Percentiles rank a stretch among this genome's conserved stretches.
phyloP scores from a whole-genome alignment of 805 yeast genomes.

The Schizosaccharomyces japonicus region DNA sequence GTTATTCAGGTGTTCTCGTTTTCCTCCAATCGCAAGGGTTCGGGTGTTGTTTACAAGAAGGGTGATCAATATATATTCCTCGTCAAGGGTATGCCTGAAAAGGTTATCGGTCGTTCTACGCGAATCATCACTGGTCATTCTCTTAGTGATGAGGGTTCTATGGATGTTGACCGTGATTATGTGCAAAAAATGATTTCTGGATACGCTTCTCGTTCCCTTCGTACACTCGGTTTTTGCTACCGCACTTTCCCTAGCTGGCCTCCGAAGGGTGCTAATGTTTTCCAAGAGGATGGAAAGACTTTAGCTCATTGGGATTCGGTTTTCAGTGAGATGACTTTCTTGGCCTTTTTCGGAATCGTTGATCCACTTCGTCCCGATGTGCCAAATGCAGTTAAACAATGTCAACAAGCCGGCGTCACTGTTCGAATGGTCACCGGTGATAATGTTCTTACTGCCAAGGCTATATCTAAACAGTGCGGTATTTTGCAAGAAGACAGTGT shows the following conservation, averaged over 20 bases:
- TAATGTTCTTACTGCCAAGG: slow-evolving; percentile 69
- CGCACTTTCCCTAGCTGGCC: slow-evolving; percentile 52
- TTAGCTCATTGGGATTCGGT: slow-evolving; percentile 9
- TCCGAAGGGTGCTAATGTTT: slow-evolving; percentile 22
- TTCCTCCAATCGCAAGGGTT: slow-evolving; percentile 83
- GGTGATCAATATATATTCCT: slow-evolving; percentile 30
- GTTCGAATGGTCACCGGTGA: slow-evolving; percentile 98
- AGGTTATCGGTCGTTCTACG: slow-evolving; percentile 41
- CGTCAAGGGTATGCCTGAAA: slow-evolving; percentile 88
- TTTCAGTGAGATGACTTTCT: slow-evolving; percentile 23
- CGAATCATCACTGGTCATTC: slow-evolving; percentile 9
- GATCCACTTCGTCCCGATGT: slow-evolving; percentile 88
- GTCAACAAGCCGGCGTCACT: slow-evolving; percentile 75
- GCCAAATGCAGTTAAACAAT: slow-evolving; percentile 61
- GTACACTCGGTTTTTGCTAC: slow-evolving; percentile 79
- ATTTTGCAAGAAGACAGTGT: slow-evolving; percentile 32
- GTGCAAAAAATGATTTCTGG: slow-evolving; percentile 24
- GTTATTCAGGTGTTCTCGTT: slow-evolving; percentile 64
- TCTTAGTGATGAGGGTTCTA: not conserved
- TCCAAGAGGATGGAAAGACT: slow-evolving; percentile 11
- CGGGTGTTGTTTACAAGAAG: slow-evolving; percentile 44
- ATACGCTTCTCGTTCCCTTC: slow-evolving; percentile 55
- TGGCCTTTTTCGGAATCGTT: slow-evolving; percentile 73
- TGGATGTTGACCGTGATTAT: slow-evolving; percentile 8
- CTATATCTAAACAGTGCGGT: slow-evolving; percentile 71